Base-by-base conservation (phyloP, 805 yeast genomes). In the Priceomyces fermenticarens region DNA sequence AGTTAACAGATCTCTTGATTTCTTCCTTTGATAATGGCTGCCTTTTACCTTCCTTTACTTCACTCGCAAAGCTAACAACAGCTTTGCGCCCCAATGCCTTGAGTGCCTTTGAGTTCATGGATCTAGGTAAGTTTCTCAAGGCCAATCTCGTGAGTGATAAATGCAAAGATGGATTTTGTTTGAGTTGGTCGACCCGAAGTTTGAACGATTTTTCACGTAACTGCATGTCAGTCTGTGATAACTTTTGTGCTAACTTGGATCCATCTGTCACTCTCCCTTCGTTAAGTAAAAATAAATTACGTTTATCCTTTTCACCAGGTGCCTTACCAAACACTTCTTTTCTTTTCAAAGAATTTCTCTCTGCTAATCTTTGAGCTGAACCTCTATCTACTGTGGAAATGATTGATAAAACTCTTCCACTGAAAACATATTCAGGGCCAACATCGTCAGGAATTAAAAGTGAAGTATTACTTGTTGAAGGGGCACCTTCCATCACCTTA, bases 101-200 rank as follows among this genome's bases (percentile, higher is more conserved):
- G 53, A 93, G 71, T 0, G 95, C 82, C 62, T 87, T 88, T 46
- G 84, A 87, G 45, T 80, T 85, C 93, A 93, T 82, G 10, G 95
- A 82, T 60, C 98, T 80, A 34, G 99, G 99, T 38, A 93, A 65
- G 60, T 93, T 93, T 67, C 99, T 79, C 43, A 93, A 79, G 8
- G 99, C 99, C 60, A 93, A 77, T 70, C 99, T 81, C 1, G 98
- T 91, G 65, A 91, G 69, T n/a, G 97, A 88, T 44, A 93, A 69
- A 72, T 91, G 98, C 56, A 93, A 72, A 10, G 93, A 72, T 13
- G 98, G 96, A 63, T 91, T 93, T 53, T 87, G 86, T 60, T 85
- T 83, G 55, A 93, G 77, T 68, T 91, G 97, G 54, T 88, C 88
- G 33, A 87, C 89, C 65, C 99, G 79, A 57, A 88, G 70, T 50